phyloP scores from a whole-genome alignment of 192 early-diverging fungal species.

The Chytriomyces sp. region DNA sequence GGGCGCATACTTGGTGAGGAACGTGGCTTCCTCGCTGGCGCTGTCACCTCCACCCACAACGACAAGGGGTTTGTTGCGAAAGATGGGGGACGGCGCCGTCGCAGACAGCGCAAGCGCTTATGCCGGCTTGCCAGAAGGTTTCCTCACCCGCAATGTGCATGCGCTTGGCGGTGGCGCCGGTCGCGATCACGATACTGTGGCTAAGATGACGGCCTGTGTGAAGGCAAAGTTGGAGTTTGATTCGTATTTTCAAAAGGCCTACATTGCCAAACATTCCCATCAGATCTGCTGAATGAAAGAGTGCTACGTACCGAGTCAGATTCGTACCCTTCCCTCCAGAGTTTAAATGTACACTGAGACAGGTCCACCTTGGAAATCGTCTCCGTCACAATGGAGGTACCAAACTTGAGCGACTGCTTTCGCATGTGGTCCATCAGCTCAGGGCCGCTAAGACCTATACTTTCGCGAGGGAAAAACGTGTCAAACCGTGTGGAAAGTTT shows the following conservation, averaged over 20 bases:
- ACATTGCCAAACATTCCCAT: neutral
- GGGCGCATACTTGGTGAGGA: conserved; percentile 94
- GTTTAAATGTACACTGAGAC: conserved; percentile 80
- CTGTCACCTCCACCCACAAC: conserved; percentile 85
- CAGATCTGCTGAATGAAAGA: neutral
- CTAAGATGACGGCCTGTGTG: conserved; percentile 71
- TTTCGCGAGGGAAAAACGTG: neutral
- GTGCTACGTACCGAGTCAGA: conserved; percentile 35
- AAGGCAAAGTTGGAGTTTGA: too few species aligned
- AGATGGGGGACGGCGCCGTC: conserved; percentile 98
- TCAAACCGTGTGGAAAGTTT: too few species aligned
- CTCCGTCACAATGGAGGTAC: conserved; percentile 88
- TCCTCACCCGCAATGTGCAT: conserved; percentile 86
- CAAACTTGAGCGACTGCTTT: conserved; percentile 80
- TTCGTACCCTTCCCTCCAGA: conserved; percentile 89
- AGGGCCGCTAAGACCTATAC: conserved; percentile 76
- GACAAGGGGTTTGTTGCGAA: conserved; percentile 91
- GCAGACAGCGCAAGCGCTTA: conserved; percentile 98
- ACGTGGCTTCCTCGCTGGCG: conserved; percentile 89
- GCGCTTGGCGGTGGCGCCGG: conserved; percentile 95
- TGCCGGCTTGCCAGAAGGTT: conserved; percentile 96
- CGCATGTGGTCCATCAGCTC: conserved; percentile 88
- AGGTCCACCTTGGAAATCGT: conserved; percentile 92
- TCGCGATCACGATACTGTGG: conserved; percentile 89
- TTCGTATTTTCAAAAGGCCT: too few species aligned